Base-by-base conservation (phyloP, 2,329 filamentous ascomycete genomes). In the Trichoderma sp. region DNA sequence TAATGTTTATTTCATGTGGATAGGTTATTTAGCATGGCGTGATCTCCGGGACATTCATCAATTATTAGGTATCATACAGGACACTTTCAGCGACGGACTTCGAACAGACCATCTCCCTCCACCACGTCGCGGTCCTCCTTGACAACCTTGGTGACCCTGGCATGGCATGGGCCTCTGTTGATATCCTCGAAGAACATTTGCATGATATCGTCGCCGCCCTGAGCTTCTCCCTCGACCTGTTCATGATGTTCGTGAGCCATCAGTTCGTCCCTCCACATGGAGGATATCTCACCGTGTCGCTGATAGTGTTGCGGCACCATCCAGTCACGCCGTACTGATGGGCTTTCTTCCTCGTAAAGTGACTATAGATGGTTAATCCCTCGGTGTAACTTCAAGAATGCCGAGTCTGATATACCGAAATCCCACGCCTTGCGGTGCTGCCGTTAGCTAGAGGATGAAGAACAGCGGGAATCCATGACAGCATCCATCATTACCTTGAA, bases 201-300 rank as follows among this genome's bases (percentile, higher is more conserved):
- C 29, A 98, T 77, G 2, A 84, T 79, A 0, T 87, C 84, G 1
- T 89, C 84, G 2, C 86, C 83, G 34, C 93, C 94, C 77, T 98
- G 94, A 5, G 90, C 93, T 80, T 97, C 94, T 29, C 94, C 94
- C 75, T 92, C 88, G 56, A 98, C 94, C 92, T 97, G 56, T 73
- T 79, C 63, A 27, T 13, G 12, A 17, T 32, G n/a, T 34, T 29
- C 10, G 13, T 65, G 22, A 59, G 29, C 27, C 22, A 10, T 45
- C 12, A 1, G 9, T 12, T 5, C 19, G 34, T 45, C 17, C 13
- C 13, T 22, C 4, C 10, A 19, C 13, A 4, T 1, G 15, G 19
- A 2, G 19, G 9, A 2, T 2, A 25, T 35, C 72, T 50, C 71
- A 84, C 87, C 79, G 87, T 88, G 70, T 84, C 83, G 68, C 86